Evolutionary conservation across 2,329 filamentous ascomycete genomes (phyloP).

Genomic region (Alternaria triticina): DNA sequence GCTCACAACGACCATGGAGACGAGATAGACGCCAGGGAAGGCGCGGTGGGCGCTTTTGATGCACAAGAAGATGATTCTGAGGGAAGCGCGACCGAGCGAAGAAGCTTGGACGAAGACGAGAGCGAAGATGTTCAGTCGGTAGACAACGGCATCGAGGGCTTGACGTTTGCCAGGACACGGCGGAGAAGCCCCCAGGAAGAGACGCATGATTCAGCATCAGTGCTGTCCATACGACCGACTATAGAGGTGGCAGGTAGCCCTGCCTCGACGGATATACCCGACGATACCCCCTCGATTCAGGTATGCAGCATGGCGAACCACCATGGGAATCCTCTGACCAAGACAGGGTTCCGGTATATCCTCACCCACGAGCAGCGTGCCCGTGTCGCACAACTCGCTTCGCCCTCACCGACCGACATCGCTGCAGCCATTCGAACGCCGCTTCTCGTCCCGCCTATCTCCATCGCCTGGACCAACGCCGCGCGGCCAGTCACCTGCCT

Average conservation of each 20-base stretch:
- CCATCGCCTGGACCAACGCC: constrained; percentile 66
- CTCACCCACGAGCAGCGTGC: constrained; percentile 75
- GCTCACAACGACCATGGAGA: constrained; percentile 55
- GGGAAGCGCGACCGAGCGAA: constrained; percentile 5
- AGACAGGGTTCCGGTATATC: constrained; percentile 60
- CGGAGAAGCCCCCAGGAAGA: constrained; percentile 19
- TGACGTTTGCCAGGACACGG: constrained; percentile 42
- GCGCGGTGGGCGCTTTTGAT: background rate
- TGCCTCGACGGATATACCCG: constrained; percentile 75
- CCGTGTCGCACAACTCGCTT: constrained; percentile 72
- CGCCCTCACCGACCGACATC: constrained; percentile 79
- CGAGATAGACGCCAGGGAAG: constrained; percentile 50
- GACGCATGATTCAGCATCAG: constrained; percentile 31
- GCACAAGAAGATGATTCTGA: background rate
- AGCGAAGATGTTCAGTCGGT: constrained; percentile 33
- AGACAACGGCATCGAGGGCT: constrained; percentile 30
- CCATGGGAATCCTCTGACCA: constrained; percentile 16
- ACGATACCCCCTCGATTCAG: constrained; percentile 84
- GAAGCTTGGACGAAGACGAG: constrained; percentile 24
- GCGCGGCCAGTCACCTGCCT: constrained; percentile 75
- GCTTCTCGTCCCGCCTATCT: constrained; percentile 86
- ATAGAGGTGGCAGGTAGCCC: constrained; percentile 63
- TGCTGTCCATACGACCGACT: constrained; percentile 22
- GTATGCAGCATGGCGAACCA: constrained; percentile 56
- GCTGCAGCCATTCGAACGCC: constrained; percentile 90